phyloP scores from a whole-genome alignment of 2,329 filamentous ascomycete genomes.

The Beauveria caledonica region DNA sequence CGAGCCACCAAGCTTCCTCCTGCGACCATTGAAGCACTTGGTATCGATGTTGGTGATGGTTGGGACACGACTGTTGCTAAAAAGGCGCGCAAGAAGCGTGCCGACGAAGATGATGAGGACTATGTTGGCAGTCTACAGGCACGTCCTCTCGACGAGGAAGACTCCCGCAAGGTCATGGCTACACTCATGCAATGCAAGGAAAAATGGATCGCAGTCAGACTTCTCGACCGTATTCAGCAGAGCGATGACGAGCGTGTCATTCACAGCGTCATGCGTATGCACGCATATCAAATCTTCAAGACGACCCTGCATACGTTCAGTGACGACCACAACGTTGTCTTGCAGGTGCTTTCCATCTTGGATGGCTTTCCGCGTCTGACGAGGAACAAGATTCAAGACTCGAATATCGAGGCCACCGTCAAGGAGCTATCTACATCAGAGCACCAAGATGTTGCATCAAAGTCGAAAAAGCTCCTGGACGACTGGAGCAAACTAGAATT shows the following conservation, averaged over 20 bases:
- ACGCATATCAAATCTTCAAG: constrained; percentile 92
- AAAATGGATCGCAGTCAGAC: constrained; percentile 97
- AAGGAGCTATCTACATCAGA: constrained; percentile 57
- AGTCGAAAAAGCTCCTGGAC: constrained; percentile 63
- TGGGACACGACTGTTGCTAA: constrained; percentile 89
- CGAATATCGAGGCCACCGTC: constrained; percentile 83
- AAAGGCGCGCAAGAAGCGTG: constrained; percentile 88
- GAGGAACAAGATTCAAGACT: constrained; percentile 93
- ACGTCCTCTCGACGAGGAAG: constrained; percentile 69
- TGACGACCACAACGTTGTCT: constrained; percentile 80
- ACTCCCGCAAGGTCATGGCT: constrained; percentile 91
- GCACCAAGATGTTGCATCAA: constrained; percentile 66
- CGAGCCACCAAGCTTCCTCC: constrained; percentile 85
- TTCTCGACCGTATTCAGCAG: constrained; percentile 79
- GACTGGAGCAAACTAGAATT: constrained; percentile 86
- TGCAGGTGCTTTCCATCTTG: constrained; percentile 85
- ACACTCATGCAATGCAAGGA: constrained; percentile 96
- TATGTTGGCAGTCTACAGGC: constrained; percentile 86
- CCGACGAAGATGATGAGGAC: constrained; percentile 85
- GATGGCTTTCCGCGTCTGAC: constrained; percentile 84
- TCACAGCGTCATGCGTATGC: constrained; percentile 87
- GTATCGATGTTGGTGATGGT: constrained; percentile 84
- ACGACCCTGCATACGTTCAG: constrained; percentile 76
- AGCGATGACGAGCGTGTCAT: constrained; percentile 81
- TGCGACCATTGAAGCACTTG: constrained; percentile 86